Conservation (phyloP, 805 yeast genomes). For the Candida tammaniensis region DNA sequence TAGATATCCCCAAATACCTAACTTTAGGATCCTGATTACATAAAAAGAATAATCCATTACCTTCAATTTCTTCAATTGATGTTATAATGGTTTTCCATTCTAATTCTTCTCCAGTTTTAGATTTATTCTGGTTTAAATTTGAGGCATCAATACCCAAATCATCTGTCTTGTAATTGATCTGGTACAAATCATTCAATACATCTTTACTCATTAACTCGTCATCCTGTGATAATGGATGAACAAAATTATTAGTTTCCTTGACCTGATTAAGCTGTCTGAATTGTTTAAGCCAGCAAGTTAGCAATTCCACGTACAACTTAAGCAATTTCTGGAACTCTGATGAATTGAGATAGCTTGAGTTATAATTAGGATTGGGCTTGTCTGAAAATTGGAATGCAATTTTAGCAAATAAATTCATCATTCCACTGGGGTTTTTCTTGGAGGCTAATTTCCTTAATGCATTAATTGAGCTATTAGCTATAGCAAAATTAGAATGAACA, state of each 20-base stretch:
- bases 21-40: slow-evolving; percentile 82
- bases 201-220: slow-evolving; percentile 37
- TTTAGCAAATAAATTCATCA: slow-evolving; percentile 74
- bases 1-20: slow-evolving; percentile 71
- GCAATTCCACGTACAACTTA: slow-evolving; percentile 70
- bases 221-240: slow-evolving; percentile 28
- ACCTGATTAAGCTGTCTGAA: slow-evolving; percentile 36
- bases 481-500: slow-evolving; percentile 60
- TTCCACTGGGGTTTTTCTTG: slow-evolving; percentile 62
- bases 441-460: slow-evolving; percentile 67
- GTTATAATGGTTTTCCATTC: slow-evolving; percentile 80
- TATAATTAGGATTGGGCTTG: slow-evolving; percentile 53
- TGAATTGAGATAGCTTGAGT: slow-evolving; percentile 58
- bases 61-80: slow-evolving; percentile 91
- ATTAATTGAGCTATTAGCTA: slow-evolving; percentile 60
- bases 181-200: slow-evolving; percentile 40
- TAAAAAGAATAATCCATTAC: slow-evolving; percentile 87
- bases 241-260: slow-evolving; percentile 13
- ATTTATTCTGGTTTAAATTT: slow-evolving; percentile 9
- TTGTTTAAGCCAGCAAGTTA: slow-evolving; percentile 79
- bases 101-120: slow-evolving; percentile 52
- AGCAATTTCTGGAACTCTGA: slow-evolving; percentile 58
- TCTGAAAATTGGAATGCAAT: slow-evolving; percentile 80
- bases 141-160: slow-evolving; percentile 18
- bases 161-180: slow-evolving; percentile 43